Evolutionary conservation across 73 alveolate genomes (phyloP).

Genomic region (Tetrahymena thermophila): DNA sequence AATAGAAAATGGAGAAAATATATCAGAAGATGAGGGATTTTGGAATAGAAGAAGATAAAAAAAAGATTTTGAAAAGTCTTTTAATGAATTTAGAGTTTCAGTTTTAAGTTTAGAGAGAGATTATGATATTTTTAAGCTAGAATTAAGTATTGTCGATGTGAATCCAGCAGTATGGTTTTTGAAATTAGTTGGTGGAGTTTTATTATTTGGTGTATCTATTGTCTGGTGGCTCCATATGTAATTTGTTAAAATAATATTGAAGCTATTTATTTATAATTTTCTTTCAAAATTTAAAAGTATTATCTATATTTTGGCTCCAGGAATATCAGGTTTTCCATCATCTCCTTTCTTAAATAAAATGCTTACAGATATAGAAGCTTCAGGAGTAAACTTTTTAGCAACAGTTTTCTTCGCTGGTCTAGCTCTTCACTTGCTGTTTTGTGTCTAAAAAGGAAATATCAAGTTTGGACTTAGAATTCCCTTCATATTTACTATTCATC

Average conservation of each 20-base stretch:
- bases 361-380: constrained; percentile 56
- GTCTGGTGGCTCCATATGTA: constrained; percentile 66
- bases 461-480: constrained; percentile 81
- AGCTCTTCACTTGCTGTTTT: constrained; percentile 57
- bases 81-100: constrained; percentile 32
- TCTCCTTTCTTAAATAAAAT: constrained; percentile 64
- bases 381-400: constrained; percentile 59
- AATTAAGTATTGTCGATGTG: constrained; percentile 19
- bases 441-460: constrained; percentile 76
- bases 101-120: constrained; percentile 45
- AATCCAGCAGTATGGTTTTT: constrained; percentile 58
- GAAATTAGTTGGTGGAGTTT: constrained; percentile 48
- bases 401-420: constrained; percentile 56
- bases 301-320: not conserved
- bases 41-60: constrained; percentile 40
- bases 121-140: constrained; percentile 36
- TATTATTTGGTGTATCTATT: constrained; percentile 35
- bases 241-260: too few relatives aligned
- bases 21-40: constrained; percentile 20
- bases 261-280: too few relatives aligned
- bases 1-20: constrained; percentile 15
- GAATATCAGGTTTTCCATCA: constrained; percentile 34
- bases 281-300: not conserved
- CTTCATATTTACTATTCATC: constrained; percentile 62
- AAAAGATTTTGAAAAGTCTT: constrained; percentile 2